A percentile compares a stretch with the other conserved stretches of the same genome.
Evolutionary conservation across 169 alveolate species (phyloP).

Genomic region (Eimeria maxima): DNA sequence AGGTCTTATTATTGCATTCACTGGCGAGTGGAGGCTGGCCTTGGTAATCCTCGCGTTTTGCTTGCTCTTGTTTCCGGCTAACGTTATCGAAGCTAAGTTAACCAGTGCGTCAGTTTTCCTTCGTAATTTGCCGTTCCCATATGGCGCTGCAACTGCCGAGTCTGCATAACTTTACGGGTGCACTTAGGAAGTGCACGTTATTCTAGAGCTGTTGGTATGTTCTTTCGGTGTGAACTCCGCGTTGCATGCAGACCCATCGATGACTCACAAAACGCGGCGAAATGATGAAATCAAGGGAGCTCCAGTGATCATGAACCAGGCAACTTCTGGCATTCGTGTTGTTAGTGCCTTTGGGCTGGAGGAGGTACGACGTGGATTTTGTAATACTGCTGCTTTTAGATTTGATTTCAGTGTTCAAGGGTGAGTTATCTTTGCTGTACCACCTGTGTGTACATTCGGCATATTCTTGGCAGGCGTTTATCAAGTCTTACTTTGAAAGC

Average conservation of each 20-base stretch:
- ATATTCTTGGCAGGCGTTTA: slow-evolving; percentile 7
- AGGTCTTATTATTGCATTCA: slow-evolving; percentile 73
- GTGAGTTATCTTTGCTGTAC: neutral
- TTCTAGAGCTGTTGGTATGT: neutral
- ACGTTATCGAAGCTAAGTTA: slow-evolving; percentile 40
- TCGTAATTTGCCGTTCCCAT: neutral
- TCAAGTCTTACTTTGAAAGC: slow-evolving; percentile 43
- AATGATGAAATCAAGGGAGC: slow-evolving; percentile 19
- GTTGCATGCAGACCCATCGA: slow-evolving; percentile 20
- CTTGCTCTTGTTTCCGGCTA: slow-evolving; percentile 51
- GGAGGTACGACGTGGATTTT: slow-evolving; percentile 1
- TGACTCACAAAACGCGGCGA: neutral
- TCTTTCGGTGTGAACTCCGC: neutral
- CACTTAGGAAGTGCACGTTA: neutral
- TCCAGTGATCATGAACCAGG: slow-evolving; percentile 54
- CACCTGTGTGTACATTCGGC: neutral
- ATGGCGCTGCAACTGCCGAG: neutral
- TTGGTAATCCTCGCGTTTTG: slow-evolving; percentile 57
- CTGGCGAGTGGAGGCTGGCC: slow-evolving; percentile 74
- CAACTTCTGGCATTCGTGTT: slow-evolving; percentile 69
- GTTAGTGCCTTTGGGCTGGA: slow-evolving; percentile 77
- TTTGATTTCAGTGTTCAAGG: neutral
- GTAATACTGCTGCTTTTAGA: neutral
- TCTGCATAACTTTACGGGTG: neutral
- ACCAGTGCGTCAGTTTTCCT: neutral